phyloP scores from a whole-genome alignment of 768 basidiomycete species.

The Tephrocybe sp. region DNA sequence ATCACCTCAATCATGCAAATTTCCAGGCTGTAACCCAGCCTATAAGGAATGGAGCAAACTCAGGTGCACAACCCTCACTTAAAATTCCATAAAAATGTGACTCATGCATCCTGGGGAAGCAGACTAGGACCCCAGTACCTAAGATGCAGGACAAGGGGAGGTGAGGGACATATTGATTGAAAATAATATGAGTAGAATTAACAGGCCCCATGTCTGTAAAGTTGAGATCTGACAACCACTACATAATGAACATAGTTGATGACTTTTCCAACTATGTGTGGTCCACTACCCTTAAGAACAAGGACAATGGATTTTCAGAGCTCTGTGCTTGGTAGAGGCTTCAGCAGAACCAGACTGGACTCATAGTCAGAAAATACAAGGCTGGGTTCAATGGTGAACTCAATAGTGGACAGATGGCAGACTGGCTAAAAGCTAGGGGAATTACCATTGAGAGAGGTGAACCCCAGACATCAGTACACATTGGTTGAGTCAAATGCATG shows the following conservation, averaged over 20 bases:
- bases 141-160: constrained; percentile 4
- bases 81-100: constrained; percentile 7
- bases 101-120: constrained; percentile 6
- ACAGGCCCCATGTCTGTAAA: background rate
- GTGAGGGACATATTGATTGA: background rate
- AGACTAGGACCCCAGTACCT: constrained; percentile 1
- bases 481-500: constrained; percentile 30
- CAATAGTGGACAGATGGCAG: constrained; percentile 6
- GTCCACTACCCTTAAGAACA: constrained; percentile 31
- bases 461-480: constrained; percentile 31
- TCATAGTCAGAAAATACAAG: background rate
- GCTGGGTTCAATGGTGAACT: constrained; percentile 25
- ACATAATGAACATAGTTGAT: background rate
- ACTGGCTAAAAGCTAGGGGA: constrained; percentile 16
- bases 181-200: constrained; percentile 1
- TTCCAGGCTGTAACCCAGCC: background rate
- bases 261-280: constrained; percentile 17
- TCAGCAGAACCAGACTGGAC: constrained; percentile 11
- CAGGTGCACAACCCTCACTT: background rate
- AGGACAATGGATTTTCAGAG: constrained; percentile 20
- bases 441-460: constrained; percentile 18
- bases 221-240: background rate
- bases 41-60: background rate
- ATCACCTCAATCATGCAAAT: background rate
- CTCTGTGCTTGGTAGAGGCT: constrained; percentile 29